A percentile compares a stretch with the other conserved stretches of the same genome.
These are phyloP conservation scores for Helichrysum umbraculigerum DNA, from an alignment of 129 eudicot species.

Conservation along the genomic window DNA sequence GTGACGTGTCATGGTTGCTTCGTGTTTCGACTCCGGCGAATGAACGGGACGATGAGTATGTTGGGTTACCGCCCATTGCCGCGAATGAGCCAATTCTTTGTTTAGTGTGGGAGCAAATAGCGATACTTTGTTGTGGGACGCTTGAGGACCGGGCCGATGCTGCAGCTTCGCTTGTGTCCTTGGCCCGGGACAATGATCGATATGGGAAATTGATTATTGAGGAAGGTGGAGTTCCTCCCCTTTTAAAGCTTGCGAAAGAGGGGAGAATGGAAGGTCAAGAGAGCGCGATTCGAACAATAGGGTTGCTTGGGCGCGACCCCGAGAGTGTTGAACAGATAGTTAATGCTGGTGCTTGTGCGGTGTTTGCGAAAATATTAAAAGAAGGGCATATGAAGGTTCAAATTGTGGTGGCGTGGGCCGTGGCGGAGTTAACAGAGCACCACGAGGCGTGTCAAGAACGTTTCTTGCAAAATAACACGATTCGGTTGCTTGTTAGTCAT, in stretches of 20 bases:
- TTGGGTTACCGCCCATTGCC: constrained; percentile 68
- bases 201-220: constrained; percentile 57
- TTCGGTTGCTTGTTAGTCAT: constrained; percentile 64
- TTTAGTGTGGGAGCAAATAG: constrained; percentile 64
- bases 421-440: constrained; percentile 52
- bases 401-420: constrained; percentile 66
- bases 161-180: constrained; percentile 59
- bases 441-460: constrained; percentile 57
- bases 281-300: constrained; percentile 60
- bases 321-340: constrained; percentile 60
- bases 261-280: constrained; percentile 69
- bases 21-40: constrained; percentile 60
- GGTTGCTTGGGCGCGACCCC: constrained; percentile 54
- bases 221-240: constrained; percentile 70
- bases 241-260: constrained; percentile 61
- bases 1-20: constrained; percentile 69
- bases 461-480: constrained; percentile 51
- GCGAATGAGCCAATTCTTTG: constrained; percentile 69
- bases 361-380: constrained; percentile 55
- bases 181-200: constrained; percentile 63
- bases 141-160: constrained; percentile 61
- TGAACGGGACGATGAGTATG: constrained; percentile 49
- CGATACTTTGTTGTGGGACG: constrained; percentile 50
- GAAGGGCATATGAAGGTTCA: constrained; percentile 68
- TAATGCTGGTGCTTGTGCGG: constrained; percentile 47